Base-by-base conservation (phyloP, 805 yeast genomes). In the Ogataea pignaliae region DNA sequence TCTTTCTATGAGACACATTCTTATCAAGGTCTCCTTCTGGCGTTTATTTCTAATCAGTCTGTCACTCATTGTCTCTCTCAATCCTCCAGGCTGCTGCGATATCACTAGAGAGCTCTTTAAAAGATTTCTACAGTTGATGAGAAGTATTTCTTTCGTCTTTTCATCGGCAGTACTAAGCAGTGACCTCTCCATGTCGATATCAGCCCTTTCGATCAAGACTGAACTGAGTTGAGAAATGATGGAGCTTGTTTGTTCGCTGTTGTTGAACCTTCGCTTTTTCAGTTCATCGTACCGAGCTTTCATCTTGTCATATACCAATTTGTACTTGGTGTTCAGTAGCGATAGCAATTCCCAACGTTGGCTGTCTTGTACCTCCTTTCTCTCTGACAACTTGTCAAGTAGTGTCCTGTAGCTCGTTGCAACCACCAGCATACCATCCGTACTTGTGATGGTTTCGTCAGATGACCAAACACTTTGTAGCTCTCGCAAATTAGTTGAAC, bases 161-260 rank as follows among this genome's bases (percentile, higher is more conserved):
- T 75, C 68, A 18, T 61, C 56, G 10, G 61, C 64, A 21, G 42
- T 47, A 0, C 54, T 40, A 3, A 73, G 29, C 37, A 64, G 68
- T n/a, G 72, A 61, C 43, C 81, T 61, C 53, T 75, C 80, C 11
- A 74, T 52, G 43, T 76, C 81, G 3, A 76, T 65, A 52, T 78
- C 83, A 1, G 78, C 70, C 39, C 82, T 61, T 29, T 75, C 78
- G n/a, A 76, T 71, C 29, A 69, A 52, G 1, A 76, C 59, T 9
- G 71, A 64, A 46, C 75, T 63, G 2, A 75, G 46, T 44, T 72
- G 73, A 29, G 60, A 50, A 3, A 65, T 52, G 11, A 44, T 43
- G 6, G 46, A 34, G 17, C 65, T 58, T 15, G 54, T 53, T 6
- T 43, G 34, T 34, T 55, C 64, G 26, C 47, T 43, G n/a, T 50